These are phyloP conservation scores for Waltiozyma sp. DNA, from an alignment of 1,139 yeast genomes.

Conservation along the genomic window DNA sequence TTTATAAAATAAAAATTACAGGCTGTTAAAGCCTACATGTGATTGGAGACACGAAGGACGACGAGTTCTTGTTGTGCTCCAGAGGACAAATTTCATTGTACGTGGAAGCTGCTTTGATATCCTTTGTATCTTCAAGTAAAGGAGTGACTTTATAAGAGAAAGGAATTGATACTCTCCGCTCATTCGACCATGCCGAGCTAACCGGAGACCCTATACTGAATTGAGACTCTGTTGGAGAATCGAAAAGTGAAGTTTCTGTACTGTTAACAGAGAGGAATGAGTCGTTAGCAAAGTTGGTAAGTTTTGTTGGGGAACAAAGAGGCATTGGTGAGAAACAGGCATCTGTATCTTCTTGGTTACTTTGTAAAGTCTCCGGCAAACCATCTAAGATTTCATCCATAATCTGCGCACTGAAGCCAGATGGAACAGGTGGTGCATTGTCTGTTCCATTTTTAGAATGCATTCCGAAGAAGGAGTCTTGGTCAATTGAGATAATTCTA, in stretches of 20 bases:
- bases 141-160: neutral
- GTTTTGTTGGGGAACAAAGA: neutral
- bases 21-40: too few species aligned
- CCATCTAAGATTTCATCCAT: constrained; percentile 15
- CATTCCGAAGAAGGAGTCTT: constrained; percentile 42
- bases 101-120: neutral
- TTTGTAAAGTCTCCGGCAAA: constrained; percentile 5
- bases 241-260: neutral
- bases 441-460: constrained; percentile 26
- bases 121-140: neutral
- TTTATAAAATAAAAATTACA: too few species aligned
- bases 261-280: neutral
- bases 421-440: constrained; percentile 11
- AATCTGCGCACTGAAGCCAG: constrained; percentile 11
- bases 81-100: neutral
- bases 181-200: neutral
- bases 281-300: neutral
- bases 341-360: too few species aligned
- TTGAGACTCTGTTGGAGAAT: neutral
- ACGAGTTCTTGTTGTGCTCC: neutral
- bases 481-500: constrained; percentile 41
- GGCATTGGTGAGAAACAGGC: neutral
- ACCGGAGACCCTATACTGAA: neutral
- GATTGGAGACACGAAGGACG: neutral
- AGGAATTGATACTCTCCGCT: neutral